Percentiles rank a stretch among this genome's conserved stretches.
These are phyloP conservation scores for Eimeria praecox DNA, from an alignment of 169 alveolate species.

Conservation along the genomic window DNA sequence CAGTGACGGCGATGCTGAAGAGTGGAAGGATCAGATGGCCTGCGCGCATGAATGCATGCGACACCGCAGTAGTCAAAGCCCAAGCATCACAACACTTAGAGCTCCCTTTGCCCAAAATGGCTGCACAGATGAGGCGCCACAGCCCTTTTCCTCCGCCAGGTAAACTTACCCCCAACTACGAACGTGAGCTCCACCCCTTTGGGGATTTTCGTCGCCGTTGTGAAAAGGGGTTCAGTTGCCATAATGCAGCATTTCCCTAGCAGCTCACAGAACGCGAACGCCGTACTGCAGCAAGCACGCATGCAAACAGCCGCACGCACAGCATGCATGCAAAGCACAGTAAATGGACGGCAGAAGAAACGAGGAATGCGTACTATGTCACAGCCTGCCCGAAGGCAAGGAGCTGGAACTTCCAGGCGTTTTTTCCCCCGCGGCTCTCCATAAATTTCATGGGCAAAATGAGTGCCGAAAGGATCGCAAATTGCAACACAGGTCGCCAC, in stretches of 20 bases:
- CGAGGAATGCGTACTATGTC: conserved; percentile 43
- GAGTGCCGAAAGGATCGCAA: conserved; percentile 37
- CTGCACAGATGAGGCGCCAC: not conserved
- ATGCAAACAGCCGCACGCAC: not conserved
- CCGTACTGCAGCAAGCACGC: conserved; percentile 48
- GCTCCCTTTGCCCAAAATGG: not conserved
- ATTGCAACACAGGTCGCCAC: conserved; percentile 23
- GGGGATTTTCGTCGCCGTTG: conserved; percentile 35
- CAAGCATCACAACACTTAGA: not conserved
- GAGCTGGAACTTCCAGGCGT: conserved; percentile 61
- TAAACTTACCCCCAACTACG: conserved; percentile 27
- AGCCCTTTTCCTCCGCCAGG: not conserved
- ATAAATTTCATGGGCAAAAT: conserved; percentile 64
- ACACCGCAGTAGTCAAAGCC: not conserved
- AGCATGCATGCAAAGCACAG: not conserved
- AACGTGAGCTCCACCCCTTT: conserved; percentile 28
- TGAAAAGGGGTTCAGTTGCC: conserved; percentile 3
- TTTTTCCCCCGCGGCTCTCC: conserved; percentile 62
- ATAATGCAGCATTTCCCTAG: conserved; percentile 17
- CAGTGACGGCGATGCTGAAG: conserved; percentile 59
- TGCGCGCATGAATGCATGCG: not conserved
- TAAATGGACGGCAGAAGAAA: not conserved
- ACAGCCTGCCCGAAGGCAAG: conserved; percentile 66
- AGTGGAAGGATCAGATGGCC: conserved; percentile 63
- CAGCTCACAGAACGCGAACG: conserved; percentile 38